phyloP scores from a whole-genome alignment of 2,329 filamentous ascomycete genomes.

The Colletotrichum sp. region DNA sequence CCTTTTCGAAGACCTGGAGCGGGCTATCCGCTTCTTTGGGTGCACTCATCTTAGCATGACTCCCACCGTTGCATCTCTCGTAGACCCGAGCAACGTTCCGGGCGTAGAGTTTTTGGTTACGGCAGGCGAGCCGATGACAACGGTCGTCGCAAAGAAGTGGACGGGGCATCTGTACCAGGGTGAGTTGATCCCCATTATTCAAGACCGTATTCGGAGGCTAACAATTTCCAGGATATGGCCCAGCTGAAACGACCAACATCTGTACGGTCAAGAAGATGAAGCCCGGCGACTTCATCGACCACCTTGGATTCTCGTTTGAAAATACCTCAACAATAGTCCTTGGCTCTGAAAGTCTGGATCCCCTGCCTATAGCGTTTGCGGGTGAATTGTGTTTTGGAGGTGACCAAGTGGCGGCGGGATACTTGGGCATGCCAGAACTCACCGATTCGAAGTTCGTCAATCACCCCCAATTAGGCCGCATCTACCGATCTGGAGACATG shows the following conservation, averaged over 20 bases:
- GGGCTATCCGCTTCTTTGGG: conserved; percentile 63
- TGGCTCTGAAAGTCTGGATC: conserved; percentile 43
- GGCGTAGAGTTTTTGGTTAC: conserved; percentile 78
- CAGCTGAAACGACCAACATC: conserved; percentile 87
- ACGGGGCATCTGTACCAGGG: conserved; percentile 74
- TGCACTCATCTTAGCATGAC: conserved; percentile 87
- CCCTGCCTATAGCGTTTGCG: conserved; percentile 72
- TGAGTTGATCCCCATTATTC: conserved; percentile 16
- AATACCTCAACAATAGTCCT: conserved; percentile 80
- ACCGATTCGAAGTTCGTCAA: conserved; percentile 71
- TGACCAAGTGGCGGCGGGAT: conserved; percentile 78
- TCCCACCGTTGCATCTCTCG: conserved; percentile 80
- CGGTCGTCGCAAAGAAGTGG: conserved; percentile 75
- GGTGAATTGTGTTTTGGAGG: conserved; percentile 91
- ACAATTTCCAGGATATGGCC: conserved; percentile 66
- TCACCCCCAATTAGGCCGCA: conserved; percentile 70
- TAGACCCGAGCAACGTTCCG: conserved; percentile 72
- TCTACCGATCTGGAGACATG: conserved; percentile 85
- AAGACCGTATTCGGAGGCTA: background rate
- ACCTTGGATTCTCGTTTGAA: conserved; percentile 75
- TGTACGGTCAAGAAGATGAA: conserved; percentile 75
- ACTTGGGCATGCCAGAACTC: conserved; percentile 68
- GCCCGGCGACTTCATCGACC: conserved; percentile 65
- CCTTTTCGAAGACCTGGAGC: conserved; percentile 75
- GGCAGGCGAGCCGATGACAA: conserved; percentile 80